Base-by-base conservation (phyloP, 1,139 yeast species). In the Suhomyces yuchorum region DNA sequence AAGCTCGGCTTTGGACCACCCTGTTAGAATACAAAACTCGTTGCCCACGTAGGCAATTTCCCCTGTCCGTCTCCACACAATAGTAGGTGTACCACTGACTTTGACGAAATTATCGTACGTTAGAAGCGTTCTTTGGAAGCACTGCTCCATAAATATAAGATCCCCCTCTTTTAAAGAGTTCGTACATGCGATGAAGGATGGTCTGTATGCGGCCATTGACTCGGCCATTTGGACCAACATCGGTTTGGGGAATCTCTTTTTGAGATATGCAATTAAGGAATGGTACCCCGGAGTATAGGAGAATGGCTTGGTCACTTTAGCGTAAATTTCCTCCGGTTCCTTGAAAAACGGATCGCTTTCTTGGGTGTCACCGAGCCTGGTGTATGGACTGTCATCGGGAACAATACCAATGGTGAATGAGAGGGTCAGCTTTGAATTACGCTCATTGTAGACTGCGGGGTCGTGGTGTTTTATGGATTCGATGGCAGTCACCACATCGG, bases 41-140 rank as follows among this genome's bases (percentile, higher is more conserved):
- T 87, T 88, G 9, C 96, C 96, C 3, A 92, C 96, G 51, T 91
- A 92, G 0, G 97, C 96, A 18, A 93, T 88, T 63, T 92, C 97
- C 8, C 97, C 97, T 1, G 97, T 91, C 49, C 98, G 76, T 54
- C 99, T 75, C 98, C 98, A 93, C 5, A 91, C 93, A 23, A 92
- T 81, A 0, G 97, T 91, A 0, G 98, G 98, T 0, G 98, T 92
- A 0, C 97, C 97, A 40, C 92, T 84, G 20, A 87, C 82, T 17
- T 84, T 76, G 37, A 93, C 87, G 62, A 88, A 88, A 63, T 85
- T 87, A 56, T 90, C 95, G 64, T 91, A 93, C 52, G 96, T 96
- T 41, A 92, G 70, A 42, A 93, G 69, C 0, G 98, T 91, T 42
- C 99, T 71, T 65, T 93, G 98, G 69, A 92, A 92, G 58, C 97